phyloP scores from a whole-genome alignment of 2,329 filamentous ascomycete genomes.

The Arthrobotrys megalospora region DNA sequence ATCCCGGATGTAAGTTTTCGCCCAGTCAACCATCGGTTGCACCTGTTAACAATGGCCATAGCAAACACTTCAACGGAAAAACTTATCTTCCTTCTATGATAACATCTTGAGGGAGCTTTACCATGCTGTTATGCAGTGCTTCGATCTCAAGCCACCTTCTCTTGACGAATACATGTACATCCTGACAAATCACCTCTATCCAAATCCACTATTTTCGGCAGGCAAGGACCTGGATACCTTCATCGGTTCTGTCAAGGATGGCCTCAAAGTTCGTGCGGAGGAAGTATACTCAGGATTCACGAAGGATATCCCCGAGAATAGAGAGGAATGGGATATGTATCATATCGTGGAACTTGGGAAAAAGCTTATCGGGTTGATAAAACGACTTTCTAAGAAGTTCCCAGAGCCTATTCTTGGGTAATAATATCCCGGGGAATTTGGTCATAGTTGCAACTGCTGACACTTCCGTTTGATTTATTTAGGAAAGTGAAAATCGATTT shows the following conservation, averaged over 20 bases:
- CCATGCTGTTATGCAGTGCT: conserved; percentile 87
- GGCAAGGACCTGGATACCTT: conserved; percentile 80
- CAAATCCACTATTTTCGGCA: conserved; percentile 80
- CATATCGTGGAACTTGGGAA: conserved; percentile 92
- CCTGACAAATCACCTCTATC: conserved; percentile 84
- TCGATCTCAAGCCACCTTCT: conserved; percentile 86
- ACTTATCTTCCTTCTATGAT: conserved; percentile 82
- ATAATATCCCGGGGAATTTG: conserved; percentile 1
- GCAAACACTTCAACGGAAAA: conserved; percentile 76
- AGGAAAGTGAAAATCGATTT: conserved; percentile 65
- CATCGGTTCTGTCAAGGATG: conserved; percentile 78
- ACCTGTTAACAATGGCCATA: conserved; percentile 63
- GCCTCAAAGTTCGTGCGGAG: conserved; percentile 80
- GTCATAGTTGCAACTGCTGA: conserved; percentile 4
- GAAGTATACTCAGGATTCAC: conserved; percentile 86
- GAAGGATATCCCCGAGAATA: conserved; percentile 82
- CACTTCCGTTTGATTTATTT: conserved; percentile 70
- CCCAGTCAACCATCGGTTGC: neutral
- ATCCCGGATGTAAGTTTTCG: conserved; percentile 66
- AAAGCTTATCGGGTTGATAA: conserved; percentile 84
- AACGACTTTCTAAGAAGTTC: conserved; percentile 93
- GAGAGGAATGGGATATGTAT: conserved; percentile 89
- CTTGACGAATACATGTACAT: conserved; percentile 85
- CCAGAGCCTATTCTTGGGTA: conserved; percentile 67
- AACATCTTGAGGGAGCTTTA: conserved; percentile 88